Evolutionary conservation across 23 red algal species (phyloP).

Genomic region (Pyropia haitanensis): DNA sequence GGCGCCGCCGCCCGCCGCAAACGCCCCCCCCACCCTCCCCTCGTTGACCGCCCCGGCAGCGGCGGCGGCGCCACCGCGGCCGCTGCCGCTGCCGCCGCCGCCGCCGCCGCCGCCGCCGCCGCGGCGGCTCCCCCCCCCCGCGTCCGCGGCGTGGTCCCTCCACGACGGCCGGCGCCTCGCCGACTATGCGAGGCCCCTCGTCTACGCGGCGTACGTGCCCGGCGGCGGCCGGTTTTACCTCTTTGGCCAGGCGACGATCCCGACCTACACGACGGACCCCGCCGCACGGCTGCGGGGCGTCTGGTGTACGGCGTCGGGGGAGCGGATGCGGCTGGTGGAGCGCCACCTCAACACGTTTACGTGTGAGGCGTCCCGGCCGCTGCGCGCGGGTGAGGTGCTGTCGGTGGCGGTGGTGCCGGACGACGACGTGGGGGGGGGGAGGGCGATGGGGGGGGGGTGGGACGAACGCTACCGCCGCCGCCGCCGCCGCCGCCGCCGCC

Average conservation of each 20-base stretch:
- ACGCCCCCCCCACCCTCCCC: too few species aligned
- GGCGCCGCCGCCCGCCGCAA: too few species aligned
- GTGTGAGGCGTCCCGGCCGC: too few species aligned
- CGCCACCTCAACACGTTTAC: too few species aligned
- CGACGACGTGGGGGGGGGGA: too few species aligned
- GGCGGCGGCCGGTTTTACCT: background rate
- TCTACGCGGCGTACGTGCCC: conserved; percentile 1
- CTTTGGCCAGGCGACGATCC: background rate
- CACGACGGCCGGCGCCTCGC: conserved; percentile 1
- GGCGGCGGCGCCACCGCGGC: too few species aligned
- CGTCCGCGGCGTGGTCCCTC: background rate
- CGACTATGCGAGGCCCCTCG: background rate
- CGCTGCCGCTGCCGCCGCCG: background rate
- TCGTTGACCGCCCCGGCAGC: too few species aligned
- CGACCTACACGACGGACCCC: background rate
- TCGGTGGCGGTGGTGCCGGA: too few species aligned
- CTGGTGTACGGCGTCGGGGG: conserved; percentile 2
- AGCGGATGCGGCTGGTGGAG: conserved; percentile 1
- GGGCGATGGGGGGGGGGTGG: too few species aligned
- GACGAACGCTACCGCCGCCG: too few species aligned
- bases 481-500: too few species aligned
- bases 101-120: background rate
- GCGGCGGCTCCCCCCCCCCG: background rate
- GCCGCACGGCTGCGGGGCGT: background rate
- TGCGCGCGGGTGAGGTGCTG: too few species aligned